These are phyloP conservation scores for Ambrosiella beaveri DNA, from an alignment of 2,329 filamentous ascomycete species.

Conservation along the genomic window DNA sequence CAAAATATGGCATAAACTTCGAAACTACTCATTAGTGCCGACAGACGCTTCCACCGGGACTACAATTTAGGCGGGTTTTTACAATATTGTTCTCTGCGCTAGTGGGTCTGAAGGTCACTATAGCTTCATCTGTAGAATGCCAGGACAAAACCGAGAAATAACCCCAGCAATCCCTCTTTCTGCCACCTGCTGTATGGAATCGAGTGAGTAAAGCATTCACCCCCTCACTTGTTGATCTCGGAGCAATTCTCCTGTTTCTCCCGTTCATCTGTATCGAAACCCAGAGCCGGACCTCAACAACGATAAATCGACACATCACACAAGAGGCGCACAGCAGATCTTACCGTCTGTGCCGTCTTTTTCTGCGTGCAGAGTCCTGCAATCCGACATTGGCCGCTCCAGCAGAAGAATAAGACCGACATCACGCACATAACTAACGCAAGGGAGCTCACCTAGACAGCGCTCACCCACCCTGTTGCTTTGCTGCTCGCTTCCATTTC, in stretches of 20 bases:
- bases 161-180: neutral
- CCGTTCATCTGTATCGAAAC: neutral
- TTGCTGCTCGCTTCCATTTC: conserved; percentile 4
- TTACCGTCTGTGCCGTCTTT: neutral
- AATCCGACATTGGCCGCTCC: neutral
- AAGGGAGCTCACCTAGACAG: neutral
- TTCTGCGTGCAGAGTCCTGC: neutral
- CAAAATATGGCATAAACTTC: too few species aligned
- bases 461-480: conserved; percentile 1
- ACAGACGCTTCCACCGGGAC: too few species aligned
- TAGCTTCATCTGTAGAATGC: neutral
- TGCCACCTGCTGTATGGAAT: neutral
- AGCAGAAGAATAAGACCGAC: neutral
- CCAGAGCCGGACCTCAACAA: neutral
- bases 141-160: too few species aligned
- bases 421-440: neutral
- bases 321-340: neutral
- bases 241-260: neutral
- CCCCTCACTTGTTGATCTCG: neutral
- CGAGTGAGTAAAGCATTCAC: neutral
- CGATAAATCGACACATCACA: neutral
- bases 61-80: too few species aligned
- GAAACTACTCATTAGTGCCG: too few species aligned
- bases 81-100: neutral
- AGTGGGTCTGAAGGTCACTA: neutral